Percentiles rank a stretch among this genome's conserved stretches.
These are phyloP conservation scores for Penicillium sp. DNA, from an alignment of 2,329 filamentous ascomycete species.

Conservation along the genomic window DNA sequence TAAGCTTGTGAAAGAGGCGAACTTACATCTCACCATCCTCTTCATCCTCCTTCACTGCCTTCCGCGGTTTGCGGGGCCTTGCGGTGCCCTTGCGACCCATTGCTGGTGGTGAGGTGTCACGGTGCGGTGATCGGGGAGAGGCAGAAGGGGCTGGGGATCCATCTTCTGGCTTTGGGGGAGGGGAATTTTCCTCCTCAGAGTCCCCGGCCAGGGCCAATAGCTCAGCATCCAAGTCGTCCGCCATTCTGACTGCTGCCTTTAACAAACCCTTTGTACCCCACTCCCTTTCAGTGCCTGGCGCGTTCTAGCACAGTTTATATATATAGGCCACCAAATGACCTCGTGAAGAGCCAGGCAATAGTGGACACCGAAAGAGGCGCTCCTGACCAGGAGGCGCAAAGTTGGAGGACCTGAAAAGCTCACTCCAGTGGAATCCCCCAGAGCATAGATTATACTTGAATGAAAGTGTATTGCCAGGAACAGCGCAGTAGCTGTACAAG, in stretches of 20 bases:
- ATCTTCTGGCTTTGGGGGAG: conserved; percentile 51
- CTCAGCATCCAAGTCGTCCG: conserved; percentile 79
- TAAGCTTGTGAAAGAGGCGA: not conserved
- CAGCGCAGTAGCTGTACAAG: conserved; percentile 9
- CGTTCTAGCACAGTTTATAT: not conserved
- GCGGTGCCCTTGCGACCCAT: conserved; percentile 46
- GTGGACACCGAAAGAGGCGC: not conserved
- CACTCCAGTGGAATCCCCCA: conserved; percentile 5
- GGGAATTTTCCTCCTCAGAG: conserved; percentile 50
- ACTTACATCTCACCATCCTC: conserved; percentile 82
- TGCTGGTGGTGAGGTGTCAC: conserved; percentile 29
- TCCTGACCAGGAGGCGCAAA: conserved; percentile 22
- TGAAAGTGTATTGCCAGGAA: not conserved
- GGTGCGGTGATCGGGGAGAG: conserved; percentile 46
- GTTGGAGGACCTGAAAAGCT: conserved; percentile 4
- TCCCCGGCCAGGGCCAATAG: conserved; percentile 83
- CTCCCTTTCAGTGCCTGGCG: not conserved
- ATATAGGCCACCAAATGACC: too few species aligned
- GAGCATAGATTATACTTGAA: conserved; percentile 3
- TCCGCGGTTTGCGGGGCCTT: conserved; percentile 41
- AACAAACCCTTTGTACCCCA: not conserved
- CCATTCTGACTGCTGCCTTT: conserved; percentile 53
- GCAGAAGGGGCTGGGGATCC: conserved; percentile 49
- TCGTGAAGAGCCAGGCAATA: not conserved
- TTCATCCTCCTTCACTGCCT: conserved; percentile 52